phyloP scores from a whole-genome alignment of 2,329 filamentous ascomycete species.

The Domatiomyces globalis region DNA sequence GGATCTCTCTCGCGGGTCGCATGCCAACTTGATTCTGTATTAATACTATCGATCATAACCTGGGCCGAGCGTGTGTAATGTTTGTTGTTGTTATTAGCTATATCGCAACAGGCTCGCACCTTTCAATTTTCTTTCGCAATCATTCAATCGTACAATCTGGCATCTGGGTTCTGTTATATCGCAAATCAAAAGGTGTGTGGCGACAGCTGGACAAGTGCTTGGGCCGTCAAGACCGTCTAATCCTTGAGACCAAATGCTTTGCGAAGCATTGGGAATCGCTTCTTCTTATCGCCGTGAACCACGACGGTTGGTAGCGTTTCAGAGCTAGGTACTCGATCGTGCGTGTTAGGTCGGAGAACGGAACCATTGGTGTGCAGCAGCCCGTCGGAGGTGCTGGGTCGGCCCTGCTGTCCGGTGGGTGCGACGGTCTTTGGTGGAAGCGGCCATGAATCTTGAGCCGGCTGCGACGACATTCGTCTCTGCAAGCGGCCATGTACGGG shows the following conservation, averaged over 20 bases:
- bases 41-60: background rate
- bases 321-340: background rate
- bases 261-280: conserved; percentile 31
- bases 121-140: background rate
- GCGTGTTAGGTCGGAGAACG: background rate
- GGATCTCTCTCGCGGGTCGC: too few species aligned
- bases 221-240: conserved; percentile 7
- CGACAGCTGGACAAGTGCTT: background rate
- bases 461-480: conserved; percentile 29
- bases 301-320: conserved; percentile 2
- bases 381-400: conserved; percentile 20
- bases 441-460: conserved; percentile 35
- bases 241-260: conserved; percentile 31
- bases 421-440: conserved; percentile 21
- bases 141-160: background rate
- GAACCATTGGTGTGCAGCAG: conserved; percentile 7
- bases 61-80: too few species aligned
- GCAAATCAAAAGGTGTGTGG: background rate
- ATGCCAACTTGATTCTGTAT: too few species aligned
- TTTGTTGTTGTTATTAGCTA: background rate
- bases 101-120: background rate
- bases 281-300: conserved; percentile 29
- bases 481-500: conserved; percentile 31
- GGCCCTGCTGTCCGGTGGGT: conserved; percentile 5
- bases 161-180: background rate